These are phyloP conservation scores for Colletotrichum lupini DNA, from an alignment of 2,329 filamentous ascomycete species.

Conservation along the genomic window DNA sequence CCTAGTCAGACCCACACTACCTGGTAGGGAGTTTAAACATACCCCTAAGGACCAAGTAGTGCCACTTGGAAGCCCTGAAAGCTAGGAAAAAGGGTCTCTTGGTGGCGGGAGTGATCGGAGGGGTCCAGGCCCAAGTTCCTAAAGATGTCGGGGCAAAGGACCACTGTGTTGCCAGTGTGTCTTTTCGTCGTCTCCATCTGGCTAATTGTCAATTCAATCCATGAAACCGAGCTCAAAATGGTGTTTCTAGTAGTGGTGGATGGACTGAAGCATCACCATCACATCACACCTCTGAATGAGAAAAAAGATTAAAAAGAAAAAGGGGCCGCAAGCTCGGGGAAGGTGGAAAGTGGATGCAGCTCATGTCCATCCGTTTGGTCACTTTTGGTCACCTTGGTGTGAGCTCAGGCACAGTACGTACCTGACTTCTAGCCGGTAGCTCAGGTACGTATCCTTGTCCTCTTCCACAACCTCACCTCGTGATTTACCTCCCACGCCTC, in stretches of 20 bases:
- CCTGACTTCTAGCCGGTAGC: background rate
- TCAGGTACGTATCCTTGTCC: background rate
- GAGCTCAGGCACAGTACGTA: constrained; percentile 13
- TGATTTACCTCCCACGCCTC: background rate
- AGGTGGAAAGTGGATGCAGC: constrained; percentile 34
- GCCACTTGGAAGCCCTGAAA: background rate
- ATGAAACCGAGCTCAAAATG: constrained; percentile 13
- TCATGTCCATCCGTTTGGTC: constrained; percentile 23
- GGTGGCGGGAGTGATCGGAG: constrained; percentile 20
- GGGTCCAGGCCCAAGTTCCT: constrained; percentile 8
- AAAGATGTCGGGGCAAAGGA: background rate
- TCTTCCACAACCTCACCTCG: background rate
- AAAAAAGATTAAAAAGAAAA: constrained; percentile 30
- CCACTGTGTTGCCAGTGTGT: background rate
- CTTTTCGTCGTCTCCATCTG: constrained; percentile 6
- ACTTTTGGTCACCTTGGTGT: background rate
- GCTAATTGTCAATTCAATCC: constrained; percentile 12
- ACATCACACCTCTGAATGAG: constrained; percentile 7
- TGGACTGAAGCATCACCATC: constrained; percentile 15
- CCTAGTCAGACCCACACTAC: no score
- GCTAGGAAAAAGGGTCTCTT: background rate
- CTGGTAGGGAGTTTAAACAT: no score
- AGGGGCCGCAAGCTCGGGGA: constrained; percentile 27
- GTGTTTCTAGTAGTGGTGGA: constrained; percentile 13
- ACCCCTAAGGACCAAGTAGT: no score